phyloP scores from a whole-genome alignment of 2,329 filamentous ascomycete species.

The Clonostachys chloroleuca region DNA sequence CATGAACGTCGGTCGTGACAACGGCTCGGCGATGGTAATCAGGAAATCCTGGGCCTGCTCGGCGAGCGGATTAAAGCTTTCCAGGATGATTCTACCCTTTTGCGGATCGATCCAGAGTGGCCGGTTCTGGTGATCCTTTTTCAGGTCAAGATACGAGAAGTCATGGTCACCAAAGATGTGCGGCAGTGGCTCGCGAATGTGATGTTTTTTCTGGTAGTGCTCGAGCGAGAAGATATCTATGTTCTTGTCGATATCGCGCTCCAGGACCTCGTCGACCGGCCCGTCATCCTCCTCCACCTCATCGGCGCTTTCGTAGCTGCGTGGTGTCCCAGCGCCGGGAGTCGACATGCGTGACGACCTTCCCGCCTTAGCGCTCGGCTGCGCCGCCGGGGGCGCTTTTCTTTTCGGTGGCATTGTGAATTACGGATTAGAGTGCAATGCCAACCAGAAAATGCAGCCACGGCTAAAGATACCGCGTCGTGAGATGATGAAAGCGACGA shows the following conservation, averaged over 20 bases:
- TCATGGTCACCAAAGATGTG: slow-evolving; percentile 53
- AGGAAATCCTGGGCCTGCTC: slow-evolving; percentile 89
- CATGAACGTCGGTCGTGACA: slow-evolving; percentile 83
- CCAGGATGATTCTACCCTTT: slow-evolving; percentile 82
- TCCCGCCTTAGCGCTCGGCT: slow-evolving; percentile 47
- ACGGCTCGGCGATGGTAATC: slow-evolving; percentile 90
- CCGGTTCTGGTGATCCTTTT: slow-evolving; percentile 83
- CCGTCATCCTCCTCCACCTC: slow-evolving; percentile 43
- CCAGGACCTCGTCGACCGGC: slow-evolving; percentile 44
- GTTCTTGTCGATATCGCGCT: slow-evolving; percentile 51
- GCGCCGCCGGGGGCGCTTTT: slow-evolving; percentile 51
- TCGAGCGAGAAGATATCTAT: slow-evolving; percentile 56
- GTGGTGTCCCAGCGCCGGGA: slow-evolving; percentile 55
- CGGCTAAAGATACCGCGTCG: too few species aligned
- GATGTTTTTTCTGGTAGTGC: slow-evolving; percentile 41
- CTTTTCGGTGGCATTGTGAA: slow-evolving; percentile 63
- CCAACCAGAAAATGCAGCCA: too few species aligned
- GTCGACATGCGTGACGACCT: slow-evolving; percentile 55
- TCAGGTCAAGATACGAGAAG: slow-evolving; percentile 77
- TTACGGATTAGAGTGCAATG: too few species aligned
- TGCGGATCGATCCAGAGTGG: slow-evolving; percentile 92
- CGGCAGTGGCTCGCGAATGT: slow-evolving; percentile 36
- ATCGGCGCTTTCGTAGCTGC: slow-evolving; percentile 52
- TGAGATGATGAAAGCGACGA: too few species aligned
- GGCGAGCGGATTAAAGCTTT: slow-evolving; percentile 88